Evolutionary conservation across 2,329 filamentous ascomycete genomes (phyloP).

Genomic region (Drechslerella stenobrocha): DNA sequence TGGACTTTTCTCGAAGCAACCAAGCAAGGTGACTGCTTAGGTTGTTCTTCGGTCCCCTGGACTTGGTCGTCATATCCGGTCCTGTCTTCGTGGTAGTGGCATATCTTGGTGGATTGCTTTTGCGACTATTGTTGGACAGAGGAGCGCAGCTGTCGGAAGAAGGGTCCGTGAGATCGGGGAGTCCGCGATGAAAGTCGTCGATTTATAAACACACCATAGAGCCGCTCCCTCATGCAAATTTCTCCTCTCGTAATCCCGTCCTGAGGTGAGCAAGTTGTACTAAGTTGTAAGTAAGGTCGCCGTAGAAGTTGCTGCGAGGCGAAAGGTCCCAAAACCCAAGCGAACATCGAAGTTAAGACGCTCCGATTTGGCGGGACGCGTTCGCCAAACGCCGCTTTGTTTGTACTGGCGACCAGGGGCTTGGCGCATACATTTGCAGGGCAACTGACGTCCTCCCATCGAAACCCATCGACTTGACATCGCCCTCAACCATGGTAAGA

Average conservation of each 20-base stretch:
- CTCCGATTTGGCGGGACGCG: conserved; percentile 20
- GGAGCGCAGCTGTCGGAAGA: neutral
- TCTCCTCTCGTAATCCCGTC: too few species aligned
- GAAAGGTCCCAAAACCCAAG: conserved; percentile 1
- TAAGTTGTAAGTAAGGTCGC: neutral
- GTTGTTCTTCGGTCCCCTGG: conserved; percentile 43
- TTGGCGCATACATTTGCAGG: neutral
- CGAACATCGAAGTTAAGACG: conserved; percentile 25
- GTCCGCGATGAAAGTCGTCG: neutral
- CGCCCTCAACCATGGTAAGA: conserved; percentile 29
- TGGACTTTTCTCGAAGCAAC: conserved; percentile 48
- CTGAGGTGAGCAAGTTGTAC: too few species aligned
- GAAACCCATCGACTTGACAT: neutral
- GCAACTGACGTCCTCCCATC: conserved; percentile 12
- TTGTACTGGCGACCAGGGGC: conserved; percentile 40
- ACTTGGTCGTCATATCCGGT: conserved; percentile 46
- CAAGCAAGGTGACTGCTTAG: conserved; percentile 48
- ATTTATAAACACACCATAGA: neutral
- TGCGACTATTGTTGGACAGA: neutral
- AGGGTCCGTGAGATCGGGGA: neutral
- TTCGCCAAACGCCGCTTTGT: conserved; percentile 42
- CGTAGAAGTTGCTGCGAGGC: conserved; percentile 11
- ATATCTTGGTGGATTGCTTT: conserved; percentile 22
- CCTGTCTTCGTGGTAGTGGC: conserved; percentile 11
- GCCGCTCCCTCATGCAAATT: neutral